phyloP scores from a whole-genome alignment of 192 early-diverging fungal genomes.

The Backusella mclennaniae region DNA sequence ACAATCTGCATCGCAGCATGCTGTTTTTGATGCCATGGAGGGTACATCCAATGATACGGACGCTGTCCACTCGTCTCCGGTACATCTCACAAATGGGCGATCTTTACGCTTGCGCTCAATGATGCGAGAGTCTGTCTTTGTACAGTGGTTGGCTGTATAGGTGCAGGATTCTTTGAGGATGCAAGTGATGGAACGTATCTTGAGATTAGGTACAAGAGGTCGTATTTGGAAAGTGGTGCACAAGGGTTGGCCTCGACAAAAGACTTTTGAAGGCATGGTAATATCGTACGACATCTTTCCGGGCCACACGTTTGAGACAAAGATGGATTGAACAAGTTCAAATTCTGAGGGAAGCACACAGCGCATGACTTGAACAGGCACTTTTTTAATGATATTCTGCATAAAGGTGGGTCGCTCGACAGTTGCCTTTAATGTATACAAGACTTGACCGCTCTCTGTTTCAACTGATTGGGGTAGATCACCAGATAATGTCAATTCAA shows the following conservation, averaged over 20 bases:
- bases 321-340: slow-evolving; percentile 48
- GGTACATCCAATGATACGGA: slow-evolving; percentile 20
- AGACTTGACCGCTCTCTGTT: slow-evolving; percentile 43
- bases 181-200: slow-evolving; percentile 39
- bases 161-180: slow-evolving; percentile 56
- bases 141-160: slow-evolving; percentile 32
- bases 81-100: not conserved
- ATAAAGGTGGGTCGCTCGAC: slow-evolving; percentile 54
- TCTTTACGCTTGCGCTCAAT: not conserved
- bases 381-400: slow-evolving; percentile 36
- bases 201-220: slow-evolving; percentile 47
- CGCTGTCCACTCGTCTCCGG: slow-evolving; percentile 5
- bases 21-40: not conserved
- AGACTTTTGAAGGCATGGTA: slow-evolving; percentile 48
- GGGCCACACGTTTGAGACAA: slow-evolving; percentile 56
- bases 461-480: slow-evolving; percentile 57
- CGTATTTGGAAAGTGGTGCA: slow-evolving; percentile 45
- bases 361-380: slow-evolving; percentile 43
- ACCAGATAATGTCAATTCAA: slow-evolving; percentile 55
- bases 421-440: slow-evolving; percentile 48
- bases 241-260: slow-evolving; percentile 50
- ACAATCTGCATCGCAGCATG: slow-evolving; percentile 33
- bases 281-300: slow-evolving; percentile 57
- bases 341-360: slow-evolving; percentile 48
- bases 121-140: slow-evolving; percentile 18